A percentile compares a stretch with the other conserved stretches of the same genome.
Evolutionary conservation across 805 yeast species (phyloP).

Genomic region (Starmerella kuoi): DNA sequence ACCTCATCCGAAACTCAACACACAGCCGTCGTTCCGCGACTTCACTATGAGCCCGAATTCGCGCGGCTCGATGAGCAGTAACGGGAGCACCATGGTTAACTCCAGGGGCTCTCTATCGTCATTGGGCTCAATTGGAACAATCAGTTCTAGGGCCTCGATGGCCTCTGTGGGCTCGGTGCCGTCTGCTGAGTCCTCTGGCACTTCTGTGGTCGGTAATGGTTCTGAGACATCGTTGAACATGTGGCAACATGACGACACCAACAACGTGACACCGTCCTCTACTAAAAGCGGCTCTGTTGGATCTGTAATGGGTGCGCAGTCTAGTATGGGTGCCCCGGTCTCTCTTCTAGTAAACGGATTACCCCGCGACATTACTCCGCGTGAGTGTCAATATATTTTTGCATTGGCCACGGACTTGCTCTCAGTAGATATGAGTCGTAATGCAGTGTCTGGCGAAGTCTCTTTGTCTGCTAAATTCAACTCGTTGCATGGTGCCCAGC

Average conservation of each 20-base stretch:
- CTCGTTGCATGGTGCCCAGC: constrained; percentile 24
- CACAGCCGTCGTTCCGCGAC: constrained; percentile 3
- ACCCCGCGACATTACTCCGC: constrained; percentile 30
- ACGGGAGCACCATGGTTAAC: constrained; percentile 3
- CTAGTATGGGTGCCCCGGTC: constrained; percentile 1
- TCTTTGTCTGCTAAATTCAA: constrained; percentile 26
- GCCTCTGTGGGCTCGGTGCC: background rate
- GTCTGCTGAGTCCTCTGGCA: background rate
- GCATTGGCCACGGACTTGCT: constrained; percentile 32
- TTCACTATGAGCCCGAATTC: constrained; percentile 9
- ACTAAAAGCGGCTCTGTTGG: background rate
- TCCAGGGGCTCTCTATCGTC: constrained; percentile 11
- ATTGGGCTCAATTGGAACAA: constrained; percentile 4
- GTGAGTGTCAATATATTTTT: constrained; percentile 31
- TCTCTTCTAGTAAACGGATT: constrained; percentile 26
- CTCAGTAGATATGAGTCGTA: constrained; percentile 27
- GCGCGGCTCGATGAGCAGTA: constrained; percentile 3
- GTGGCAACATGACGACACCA: constrained; percentile 10
- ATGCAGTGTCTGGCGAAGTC: constrained; percentile 23
- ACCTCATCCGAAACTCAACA: background rate
- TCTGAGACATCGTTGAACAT: constrained; percentile 3
- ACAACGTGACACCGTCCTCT: background rate
- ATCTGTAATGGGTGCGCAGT: background rate
- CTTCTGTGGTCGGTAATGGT: background rate
- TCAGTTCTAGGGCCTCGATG: constrained; percentile 1